Evolutionary conservation across 768 basidiomycete species (phyloP).

Genomic region (Rhizopogon sp.): DNA sequence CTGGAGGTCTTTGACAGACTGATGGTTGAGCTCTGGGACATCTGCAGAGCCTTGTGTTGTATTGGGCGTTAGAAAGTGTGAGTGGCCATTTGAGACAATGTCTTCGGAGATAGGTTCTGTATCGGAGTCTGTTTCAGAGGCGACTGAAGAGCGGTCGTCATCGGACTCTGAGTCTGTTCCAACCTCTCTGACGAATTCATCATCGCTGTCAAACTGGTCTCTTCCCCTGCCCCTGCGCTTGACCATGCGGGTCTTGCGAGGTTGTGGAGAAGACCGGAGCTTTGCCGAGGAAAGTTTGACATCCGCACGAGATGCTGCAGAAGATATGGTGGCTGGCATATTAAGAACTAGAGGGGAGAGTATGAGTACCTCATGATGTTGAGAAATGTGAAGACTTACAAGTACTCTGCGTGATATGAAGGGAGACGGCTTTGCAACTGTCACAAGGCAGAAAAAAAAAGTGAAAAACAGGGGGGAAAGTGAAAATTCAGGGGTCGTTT

Average conservation of each 20-base stretch:
- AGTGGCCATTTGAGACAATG: constrained; percentile 42
- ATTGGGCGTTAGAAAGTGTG: constrained; percentile 59
- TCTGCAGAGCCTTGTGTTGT: constrained; percentile 59
- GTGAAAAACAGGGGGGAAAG: constrained; percentile 15
- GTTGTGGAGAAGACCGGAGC: constrained; percentile 27
- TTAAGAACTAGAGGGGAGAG: constrained; percentile 15
- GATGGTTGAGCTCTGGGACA: constrained; percentile 23
- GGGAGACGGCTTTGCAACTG: constrained; percentile 14
- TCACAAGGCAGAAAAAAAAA: constrained; percentile 22
- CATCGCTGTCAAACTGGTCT: constrained; percentile 63
- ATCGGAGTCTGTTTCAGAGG: constrained; percentile 64
- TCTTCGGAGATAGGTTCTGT: constrained; percentile 68
- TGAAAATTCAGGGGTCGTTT: constrained; percentile 5
- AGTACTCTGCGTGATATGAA: constrained; percentile 27
- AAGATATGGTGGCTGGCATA: constrained; percentile 43
- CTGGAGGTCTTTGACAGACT: constrained; percentile 22
- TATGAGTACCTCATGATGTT: constrained; percentile 3
- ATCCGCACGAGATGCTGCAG: constrained; percentile 27
- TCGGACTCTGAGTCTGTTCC: constrained; percentile 68
- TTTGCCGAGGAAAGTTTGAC: constrained; percentile 22
- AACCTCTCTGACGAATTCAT: constrained; percentile 69
- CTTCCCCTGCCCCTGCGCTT: constrained; percentile 63
- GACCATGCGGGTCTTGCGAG: constrained; percentile 37
- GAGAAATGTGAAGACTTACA: constrained; percentile 26
- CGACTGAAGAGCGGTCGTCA: constrained; percentile 53